phyloP scores from a whole-genome alignment of 371 early-diverging fungal genomes.

The Zopfochytrium polystomum region DNA sequence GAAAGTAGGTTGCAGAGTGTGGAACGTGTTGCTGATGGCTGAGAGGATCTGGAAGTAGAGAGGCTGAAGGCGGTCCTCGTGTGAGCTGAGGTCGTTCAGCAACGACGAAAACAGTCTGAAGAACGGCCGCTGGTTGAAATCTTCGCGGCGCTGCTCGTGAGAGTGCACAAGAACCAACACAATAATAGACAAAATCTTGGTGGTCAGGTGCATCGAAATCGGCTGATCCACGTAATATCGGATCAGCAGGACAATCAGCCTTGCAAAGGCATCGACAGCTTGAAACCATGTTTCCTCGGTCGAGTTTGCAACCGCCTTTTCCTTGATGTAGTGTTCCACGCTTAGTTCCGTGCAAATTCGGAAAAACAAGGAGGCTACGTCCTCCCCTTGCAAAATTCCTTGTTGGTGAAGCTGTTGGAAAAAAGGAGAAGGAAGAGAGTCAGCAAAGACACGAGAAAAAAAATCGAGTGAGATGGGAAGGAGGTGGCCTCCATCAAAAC shows the following conservation, averaged over 20 bases:
- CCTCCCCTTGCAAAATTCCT: constrained; percentile 70
- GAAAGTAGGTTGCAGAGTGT: constrained; percentile 78
- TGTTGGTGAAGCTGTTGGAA: constrained; percentile 69
- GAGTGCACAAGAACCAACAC: constrained; percentile 76
- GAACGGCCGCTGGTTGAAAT: constrained; percentile 90
- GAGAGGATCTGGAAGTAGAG: constrained; percentile 70
- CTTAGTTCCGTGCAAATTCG: constrained; percentile 81
- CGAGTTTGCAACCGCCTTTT: constrained; percentile 42
- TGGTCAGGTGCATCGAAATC: constrained; percentile 55
- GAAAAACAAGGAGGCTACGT: constrained; percentile 80
- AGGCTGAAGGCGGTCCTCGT: constrained; percentile 65
- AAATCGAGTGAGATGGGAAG: constrained; percentile 3
- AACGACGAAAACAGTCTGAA: constrained; percentile 84
- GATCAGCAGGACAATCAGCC: constrained; percentile 69
- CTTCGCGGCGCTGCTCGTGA: constrained; percentile 73
- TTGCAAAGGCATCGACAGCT: constrained; percentile 80
- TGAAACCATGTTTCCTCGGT: constrained; percentile 58
- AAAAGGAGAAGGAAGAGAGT: constrained; percentile 9
- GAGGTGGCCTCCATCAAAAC: neutral
- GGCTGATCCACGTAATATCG: constrained; percentile 50
- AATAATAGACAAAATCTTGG: constrained; percentile 79
- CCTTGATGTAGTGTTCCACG: constrained; percentile 65
- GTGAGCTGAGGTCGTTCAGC: constrained; percentile 74
- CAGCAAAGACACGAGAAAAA: constrained; percentile 6
- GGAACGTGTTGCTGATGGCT: constrained; percentile 76